These are phyloP conservation scores for Phaffia rhodozyma DNA, from an alignment of 1,284 basidiomycete genomes.

Conservation along the genomic window DNA sequence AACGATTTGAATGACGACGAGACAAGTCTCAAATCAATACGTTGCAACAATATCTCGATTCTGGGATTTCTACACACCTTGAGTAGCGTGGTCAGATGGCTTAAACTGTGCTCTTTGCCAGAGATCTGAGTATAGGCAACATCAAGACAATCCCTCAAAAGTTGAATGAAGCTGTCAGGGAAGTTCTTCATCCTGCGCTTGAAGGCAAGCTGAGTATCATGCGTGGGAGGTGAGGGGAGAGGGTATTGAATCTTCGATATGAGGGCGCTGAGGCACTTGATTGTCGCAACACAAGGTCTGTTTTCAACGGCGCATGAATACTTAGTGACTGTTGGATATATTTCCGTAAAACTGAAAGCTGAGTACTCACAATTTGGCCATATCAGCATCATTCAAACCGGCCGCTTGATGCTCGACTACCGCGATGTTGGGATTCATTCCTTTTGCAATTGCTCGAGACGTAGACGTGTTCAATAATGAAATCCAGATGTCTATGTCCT, in stretches of 20 bases:
- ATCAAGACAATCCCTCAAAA: conserved; percentile 3
- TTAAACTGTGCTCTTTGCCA: neutral
- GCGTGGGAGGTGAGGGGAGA: conserved; percentile 5
- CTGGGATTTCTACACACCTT: neutral
- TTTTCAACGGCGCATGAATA: neutral
- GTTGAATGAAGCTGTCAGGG: conserved; percentile 10
- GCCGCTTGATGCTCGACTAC: conserved; percentile 17
- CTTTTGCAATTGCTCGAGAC: conserved; percentile 5
- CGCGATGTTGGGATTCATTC: conserved; percentile 13
- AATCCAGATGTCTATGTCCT: conserved; percentile 4
- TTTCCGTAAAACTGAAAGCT: neutral
- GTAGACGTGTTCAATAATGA: conserved; percentile 13
- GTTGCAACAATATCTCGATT: no score
- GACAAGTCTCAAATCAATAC: no score
- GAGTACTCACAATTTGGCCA: conserved; percentile 9
- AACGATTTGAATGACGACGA: no score
- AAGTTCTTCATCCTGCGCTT: conserved; percentile 10
- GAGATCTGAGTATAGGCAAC: neutral
- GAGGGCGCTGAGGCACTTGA: conserved; percentile 9
- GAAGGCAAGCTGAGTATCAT: conserved; percentile 11
- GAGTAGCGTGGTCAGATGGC: neutral
- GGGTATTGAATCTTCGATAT: conserved; percentile 6
- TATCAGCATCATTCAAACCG: conserved; percentile 11
- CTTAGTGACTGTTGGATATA: neutral
- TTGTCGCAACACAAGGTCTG: conserved; percentile 4